Conservation (phyloP, 2,329 filamentous ascomycete species). For the Fusarium hainanense region DNA sequence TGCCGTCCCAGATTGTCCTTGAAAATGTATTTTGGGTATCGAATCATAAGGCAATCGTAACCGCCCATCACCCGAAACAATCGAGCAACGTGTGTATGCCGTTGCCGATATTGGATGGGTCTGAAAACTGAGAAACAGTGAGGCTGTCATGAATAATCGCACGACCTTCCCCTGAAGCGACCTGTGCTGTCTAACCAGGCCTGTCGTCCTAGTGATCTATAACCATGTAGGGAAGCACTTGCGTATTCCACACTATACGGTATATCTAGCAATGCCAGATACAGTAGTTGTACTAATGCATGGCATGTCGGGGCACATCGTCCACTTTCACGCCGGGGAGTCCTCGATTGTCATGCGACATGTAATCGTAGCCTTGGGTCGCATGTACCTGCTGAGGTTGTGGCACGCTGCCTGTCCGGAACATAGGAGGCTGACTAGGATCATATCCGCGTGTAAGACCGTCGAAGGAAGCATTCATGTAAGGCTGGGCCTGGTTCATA, state of each 20-base stretch:
- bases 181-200: conserved; percentile 49
- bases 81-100: conserved; percentile 16
- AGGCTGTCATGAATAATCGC: conserved; percentile 15
- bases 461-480: conserved; percentile 52
- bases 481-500: conserved; percentile 49
- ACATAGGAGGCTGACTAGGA: conserved; percentile 47
- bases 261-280: conserved; percentile 2
- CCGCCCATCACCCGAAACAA: conserved; percentile 24
- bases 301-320: conserved; percentile 43
- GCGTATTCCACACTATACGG: conserved; percentile 7
- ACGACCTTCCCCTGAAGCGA: conserved; percentile 26
- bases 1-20: conserved; percentile 24
- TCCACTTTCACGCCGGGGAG: conserved; percentile 49
- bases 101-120: conserved; percentile 8
- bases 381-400: conserved; percentile 46
- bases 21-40: conserved; percentile 38
- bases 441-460: conserved; percentile 51
- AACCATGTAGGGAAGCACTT: conserved; percentile 22
- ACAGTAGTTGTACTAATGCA: conserved; percentile 41
- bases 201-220: conserved; percentile 40
- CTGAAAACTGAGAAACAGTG: conserved; percentile 18
- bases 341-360: conserved; percentile 50
- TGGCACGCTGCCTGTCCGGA: conserved; percentile 48
- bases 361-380: conserved; percentile 51
- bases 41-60: conserved; percentile 23